A percentile compares a stretch with the other conserved stretches of the same genome.
Evolutionary conservation across 345 rosid genomes (phyloP).

Genomic region (Gossypium anomalum): DNA sequence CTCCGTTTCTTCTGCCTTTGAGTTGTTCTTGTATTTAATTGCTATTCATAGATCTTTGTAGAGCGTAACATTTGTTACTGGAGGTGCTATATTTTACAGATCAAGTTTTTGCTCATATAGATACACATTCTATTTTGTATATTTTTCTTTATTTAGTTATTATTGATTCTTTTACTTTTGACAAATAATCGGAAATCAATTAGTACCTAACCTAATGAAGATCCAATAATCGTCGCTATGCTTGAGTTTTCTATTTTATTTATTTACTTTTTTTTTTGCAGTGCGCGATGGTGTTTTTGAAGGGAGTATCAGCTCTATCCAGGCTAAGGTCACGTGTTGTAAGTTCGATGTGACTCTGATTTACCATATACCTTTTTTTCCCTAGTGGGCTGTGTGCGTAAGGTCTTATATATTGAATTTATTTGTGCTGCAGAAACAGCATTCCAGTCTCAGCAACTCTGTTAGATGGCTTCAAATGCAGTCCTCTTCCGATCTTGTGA

Average conservation of each 20-base stretch:
- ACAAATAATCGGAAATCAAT: neutral
- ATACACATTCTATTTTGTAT: neutral
- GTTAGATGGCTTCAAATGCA: constrained; percentile 91
- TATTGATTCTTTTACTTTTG: neutral
- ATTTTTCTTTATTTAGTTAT: neutral
- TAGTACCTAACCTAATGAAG: neutral
- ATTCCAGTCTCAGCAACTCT: constrained; percentile 52
- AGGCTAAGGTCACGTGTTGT: constrained; percentile 66
- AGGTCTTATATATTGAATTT: neutral
- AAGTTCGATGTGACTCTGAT: constrained; percentile 17
- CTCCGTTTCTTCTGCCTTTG: neutral
- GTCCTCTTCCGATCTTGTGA: constrained; percentile 65
- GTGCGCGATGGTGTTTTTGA: constrained; percentile 60
- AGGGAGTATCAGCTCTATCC: constrained; percentile 55
- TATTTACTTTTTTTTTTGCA: neutral
- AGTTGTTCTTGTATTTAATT: neutral
- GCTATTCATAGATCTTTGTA: constrained; percentile 1
- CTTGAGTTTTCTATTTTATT: neutral
- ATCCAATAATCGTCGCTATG: neutral
- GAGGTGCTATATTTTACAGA: neutral
- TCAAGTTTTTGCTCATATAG: neutral
- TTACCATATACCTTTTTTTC: neutral
- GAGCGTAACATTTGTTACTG: neutral
- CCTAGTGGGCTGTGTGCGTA: neutral
- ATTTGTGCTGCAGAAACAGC: constrained; percentile 45